Percentiles rank a stretch among this genome's conserved stretches.
These are phyloP conservation scores for Debaryomyces fabryi DNA, from an alignment of 1,139 yeast species.

Conservation along the genomic window DNA sequence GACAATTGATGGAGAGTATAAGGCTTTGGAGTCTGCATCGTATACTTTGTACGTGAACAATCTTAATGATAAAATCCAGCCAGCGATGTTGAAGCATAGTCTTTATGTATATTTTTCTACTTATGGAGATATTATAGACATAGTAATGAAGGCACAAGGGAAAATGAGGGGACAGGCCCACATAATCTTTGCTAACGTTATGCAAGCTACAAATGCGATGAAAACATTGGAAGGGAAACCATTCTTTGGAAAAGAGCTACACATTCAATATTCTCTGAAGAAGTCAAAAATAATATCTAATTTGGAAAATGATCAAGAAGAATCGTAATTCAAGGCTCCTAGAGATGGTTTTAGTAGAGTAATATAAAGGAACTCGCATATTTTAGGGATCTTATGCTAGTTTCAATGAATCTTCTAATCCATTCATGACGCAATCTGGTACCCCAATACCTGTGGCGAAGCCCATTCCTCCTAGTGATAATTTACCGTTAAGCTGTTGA, in stretches of 20 bases:
- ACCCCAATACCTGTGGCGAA: conserved; percentile 86
- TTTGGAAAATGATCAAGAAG: conserved; percentile 8
- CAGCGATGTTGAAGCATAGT: conserved; percentile 49
- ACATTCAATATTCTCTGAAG: conserved; percentile 48
- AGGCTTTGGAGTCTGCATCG: conserved; percentile 8
- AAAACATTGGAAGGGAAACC: conserved; percentile 47
- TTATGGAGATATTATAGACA: conserved; percentile 67
- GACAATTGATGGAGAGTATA: neutral
- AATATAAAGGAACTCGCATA: neutral
- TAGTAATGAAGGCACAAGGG: conserved; percentile 46
- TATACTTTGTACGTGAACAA: conserved; percentile 69
- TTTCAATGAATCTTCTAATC: conserved; percentile 56
- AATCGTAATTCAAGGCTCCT: neutral
- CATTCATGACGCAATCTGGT: conserved; percentile 78
- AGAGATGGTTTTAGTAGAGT: neutral
- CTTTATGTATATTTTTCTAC: conserved; percentile 65
- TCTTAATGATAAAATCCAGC: conserved; percentile 62
- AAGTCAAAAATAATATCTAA: conserved; percentile 32
- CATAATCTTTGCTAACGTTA: conserved; percentile 53
- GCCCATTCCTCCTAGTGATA: conserved; percentile 80
- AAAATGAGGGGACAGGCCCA: conserved; percentile 80
- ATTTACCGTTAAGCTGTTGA: conserved; percentile 38
- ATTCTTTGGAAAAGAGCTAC: conserved; percentile 61
- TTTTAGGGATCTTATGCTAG: conserved; percentile 4
- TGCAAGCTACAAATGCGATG: conserved; percentile 58